These are phyloP conservation scores for Styphnolobium japonicum DNA, from an alignment of 306 rosid species.

Conservation along the genomic window DNA sequence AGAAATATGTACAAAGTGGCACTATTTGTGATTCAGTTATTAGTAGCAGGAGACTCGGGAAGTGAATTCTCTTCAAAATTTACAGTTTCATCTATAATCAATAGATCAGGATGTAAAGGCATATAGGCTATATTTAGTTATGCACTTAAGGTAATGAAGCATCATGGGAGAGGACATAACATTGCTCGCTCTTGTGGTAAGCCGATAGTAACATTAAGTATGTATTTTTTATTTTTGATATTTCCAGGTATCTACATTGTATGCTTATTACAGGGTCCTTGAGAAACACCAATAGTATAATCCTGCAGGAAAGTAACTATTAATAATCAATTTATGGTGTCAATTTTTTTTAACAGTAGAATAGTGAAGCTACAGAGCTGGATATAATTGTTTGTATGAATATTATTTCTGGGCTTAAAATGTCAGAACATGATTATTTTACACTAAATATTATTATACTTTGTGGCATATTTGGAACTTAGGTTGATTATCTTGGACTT, in stretches of 20 bases:
- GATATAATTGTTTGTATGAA: too few relatives aligned
- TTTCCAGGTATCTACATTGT: background rate
- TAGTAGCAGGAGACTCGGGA: background rate
- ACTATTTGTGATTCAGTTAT: background rate
- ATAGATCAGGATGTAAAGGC: background rate
- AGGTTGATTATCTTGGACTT: background rate
- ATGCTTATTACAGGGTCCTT: too few relatives aligned
- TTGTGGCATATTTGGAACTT: background rate
- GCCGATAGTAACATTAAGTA: background rate
- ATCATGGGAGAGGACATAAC: conserved; percentile 4
- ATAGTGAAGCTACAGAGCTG: background rate
- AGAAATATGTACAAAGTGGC: background rate
- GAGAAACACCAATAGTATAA: too few relatives aligned
- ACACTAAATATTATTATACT: background rate
- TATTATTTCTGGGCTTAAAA: background rate
- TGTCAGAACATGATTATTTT: background rate
- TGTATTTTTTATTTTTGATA: background rate
- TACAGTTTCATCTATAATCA: background rate
- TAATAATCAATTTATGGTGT: background rate
- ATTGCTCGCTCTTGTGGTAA: background rate
- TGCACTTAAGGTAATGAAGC: background rate
- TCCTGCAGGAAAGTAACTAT: background rate
- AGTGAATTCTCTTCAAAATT: background rate
- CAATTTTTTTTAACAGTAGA: background rate
- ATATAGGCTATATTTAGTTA: background rate